Evolutionary conservation across 2,329 filamentous ascomycete genomes (phyloP).

Genomic region (Massarina eburnea): DNA sequence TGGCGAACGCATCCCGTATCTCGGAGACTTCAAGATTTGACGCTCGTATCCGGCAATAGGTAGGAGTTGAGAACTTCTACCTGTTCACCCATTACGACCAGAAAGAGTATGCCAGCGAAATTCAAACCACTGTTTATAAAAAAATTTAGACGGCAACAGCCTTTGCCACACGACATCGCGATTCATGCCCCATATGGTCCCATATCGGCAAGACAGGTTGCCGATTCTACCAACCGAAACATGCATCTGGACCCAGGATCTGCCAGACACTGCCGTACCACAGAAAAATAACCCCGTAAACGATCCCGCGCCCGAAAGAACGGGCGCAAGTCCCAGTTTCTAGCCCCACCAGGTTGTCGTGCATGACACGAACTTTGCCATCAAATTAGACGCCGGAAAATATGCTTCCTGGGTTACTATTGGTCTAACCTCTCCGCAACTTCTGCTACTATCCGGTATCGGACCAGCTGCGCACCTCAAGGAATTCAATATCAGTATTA

Average conservation of each 20-base stretch:
- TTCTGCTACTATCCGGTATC: constrained; percentile 64
- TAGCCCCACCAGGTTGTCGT: background rate
- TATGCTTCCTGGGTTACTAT: constrained; percentile 1
- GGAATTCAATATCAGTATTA: constrained; percentile 54
- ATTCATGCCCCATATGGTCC: background rate
- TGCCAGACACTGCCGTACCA: too few species aligned
- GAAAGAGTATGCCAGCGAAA: too few species aligned
- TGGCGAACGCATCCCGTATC: too few species aligned
- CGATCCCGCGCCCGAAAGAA: background rate
- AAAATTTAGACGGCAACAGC: background rate
- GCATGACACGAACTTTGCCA: constrained; percentile 1
- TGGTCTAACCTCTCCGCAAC: constrained; percentile 58
- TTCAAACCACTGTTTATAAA: too few species aligned
- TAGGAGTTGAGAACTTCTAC: too few species aligned
- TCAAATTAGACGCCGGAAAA: constrained; percentile 1
- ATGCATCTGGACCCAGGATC: too few species aligned
- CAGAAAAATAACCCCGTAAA: too few species aligned
- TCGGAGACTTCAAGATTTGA: too few species aligned
- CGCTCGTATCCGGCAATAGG: too few species aligned
- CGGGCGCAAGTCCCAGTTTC: constrained; percentile 3
- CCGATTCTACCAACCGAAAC: background rate
- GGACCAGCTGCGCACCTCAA: constrained; percentile 58
- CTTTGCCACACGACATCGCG: background rate
- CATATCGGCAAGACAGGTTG: background rate
- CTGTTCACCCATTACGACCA: too few species aligned